Evolutionary conservation across 2,329 filamentous ascomycete species (phyloP), one percentile per base, ranked within the genome.

Genomic region (Chaetomium sp.): DNA sequence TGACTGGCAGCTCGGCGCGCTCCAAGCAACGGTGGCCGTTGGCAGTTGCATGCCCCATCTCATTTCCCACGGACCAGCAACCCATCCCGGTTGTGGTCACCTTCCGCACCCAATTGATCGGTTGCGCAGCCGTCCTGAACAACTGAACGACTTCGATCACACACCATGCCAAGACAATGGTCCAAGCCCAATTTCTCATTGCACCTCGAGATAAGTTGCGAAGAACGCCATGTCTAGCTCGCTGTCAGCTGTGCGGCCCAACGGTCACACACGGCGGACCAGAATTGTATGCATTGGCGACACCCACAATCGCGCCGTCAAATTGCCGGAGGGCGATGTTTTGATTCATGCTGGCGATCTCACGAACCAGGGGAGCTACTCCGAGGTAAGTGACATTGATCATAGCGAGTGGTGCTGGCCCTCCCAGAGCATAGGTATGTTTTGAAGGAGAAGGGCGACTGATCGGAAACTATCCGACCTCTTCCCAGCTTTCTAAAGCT

Each of bases 281-380:
- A 79, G 87, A 58, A 79, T 91, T 55, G 85, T 91, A 52, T 89
- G 86, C 71, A 78, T 91, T 54, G 88, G 87, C 4, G 88, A 91
- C 70, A 91, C 87, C 1, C 87, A 91, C 70, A 88, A 88, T 67
- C 77, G 74, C 61, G 76, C 76, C 2, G 75, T 80, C 62, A 85
- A 81, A 63, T 76, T 90, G 1, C 87, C 88, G 0, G 77, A 77
- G 27, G 88, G 87, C 42, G 86, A 91, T 66, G 80, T 91, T 7
- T 75, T 91, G 37, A 84, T 91, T 49, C 87, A 90, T 66, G 87
- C 87, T 1, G 87, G 88, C 6, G 88, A 91, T 66, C 70, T 91
- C 61, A 89, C 87, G 3, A 90, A 89, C 67, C 82, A 87, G 66
- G 88, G 88, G 12, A 85, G 74, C 60, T 74, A 74, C 60, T 73